Evolutionary conservation across 305 asterid genomes (phyloP), one percentile per base, ranked within the genome.

Genomic region (Plantago rigida): DNA sequence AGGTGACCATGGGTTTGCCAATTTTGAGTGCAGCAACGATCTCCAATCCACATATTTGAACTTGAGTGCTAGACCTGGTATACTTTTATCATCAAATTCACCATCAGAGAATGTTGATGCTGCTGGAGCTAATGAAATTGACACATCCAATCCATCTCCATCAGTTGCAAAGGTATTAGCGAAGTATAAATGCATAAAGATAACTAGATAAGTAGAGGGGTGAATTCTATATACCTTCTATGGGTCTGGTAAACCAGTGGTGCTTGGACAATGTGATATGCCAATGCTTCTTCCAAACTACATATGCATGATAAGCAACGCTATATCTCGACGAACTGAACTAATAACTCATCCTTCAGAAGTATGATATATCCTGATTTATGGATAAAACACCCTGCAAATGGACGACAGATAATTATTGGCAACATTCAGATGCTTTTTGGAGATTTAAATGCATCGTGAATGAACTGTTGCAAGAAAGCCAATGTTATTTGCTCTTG

Each of bases 111-210:
- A 63, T 67, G 78, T 56, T 69, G 73, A 68, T 71, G 69, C 68
- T 65, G 75, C 72, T 64, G 78, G 65, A 63, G 57, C 56, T 53
- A 47, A 53, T 69, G 79, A 75, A 73, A 70, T 60, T 61, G 77
- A 67, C 26, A 67, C 78, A 59, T 77, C 72, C 76, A 71, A 70
- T 69, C 67, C 67, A 73, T 62, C 83, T 65, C 73, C 78, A 47
- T 71, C 83, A 51, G 70, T 71, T 75, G 63, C 79, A 73, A 84
- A 87, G 95, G 95, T 91, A 79, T 60, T 69, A 31, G 13, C 49
- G 58, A 55, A 47, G 59, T 42, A 58, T 44, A 41, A 26, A 45
- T 34, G 42, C 45, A 7, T 3, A 45, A 44, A 22, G 41, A 44
- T 59, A 24, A 59, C 52, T 44, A 42, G 41, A 44, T 59, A 24